Evolutionary conservation across 345 rosid genomes (phyloP), one percentile per base, ranked within the genome.

Genomic region (Pugionium dolabratum): DNA sequence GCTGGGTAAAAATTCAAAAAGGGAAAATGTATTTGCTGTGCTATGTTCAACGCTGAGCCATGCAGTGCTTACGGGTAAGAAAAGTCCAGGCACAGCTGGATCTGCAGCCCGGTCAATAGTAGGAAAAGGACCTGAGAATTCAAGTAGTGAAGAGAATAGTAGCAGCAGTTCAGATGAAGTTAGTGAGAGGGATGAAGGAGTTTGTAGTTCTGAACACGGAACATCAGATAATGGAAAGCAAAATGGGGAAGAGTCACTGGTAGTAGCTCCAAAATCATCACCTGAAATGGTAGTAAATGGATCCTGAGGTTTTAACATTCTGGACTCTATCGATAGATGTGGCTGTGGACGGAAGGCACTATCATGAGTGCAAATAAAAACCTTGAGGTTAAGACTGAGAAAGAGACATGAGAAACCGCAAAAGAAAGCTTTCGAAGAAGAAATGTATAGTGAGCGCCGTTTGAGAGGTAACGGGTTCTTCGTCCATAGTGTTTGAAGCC

Each of bases 271-370:
- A 9, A 85, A 83, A 52, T 85, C 97, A 33, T 85, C 97, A 32
- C 83, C 96, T 1, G 96, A 90, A 75, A 90, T 90, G 99, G 81
- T 92, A 36, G 92, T 88, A 75, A 90, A 88, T 72, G 99, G 99
- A 76, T 86, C 97, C 31, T 94, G 73, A 83, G 73, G 54, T 66
- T 59, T 63, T 36, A 64, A 52, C 8, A 60, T 57, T 59, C 56
- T 73, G 68, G 57, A 54, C 67, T 53, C 72, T 60, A 34, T 34
- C 36, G 3, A 7, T 73, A 53, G 54, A 45, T 67, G 31, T 36
- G 71, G 67, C 66, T 59, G 66, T 59, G 59, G 61, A 54, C 53
- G 29, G 49, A 59, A 66, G 62, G 58, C 62, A 53, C 67, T 73
- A 56, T 51, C 56, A 53, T 66, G 62, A 62, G 61, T 41, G 67